Base-by-base conservation (phyloP, 306 rosid species). In the Quercus cerris region DNA sequence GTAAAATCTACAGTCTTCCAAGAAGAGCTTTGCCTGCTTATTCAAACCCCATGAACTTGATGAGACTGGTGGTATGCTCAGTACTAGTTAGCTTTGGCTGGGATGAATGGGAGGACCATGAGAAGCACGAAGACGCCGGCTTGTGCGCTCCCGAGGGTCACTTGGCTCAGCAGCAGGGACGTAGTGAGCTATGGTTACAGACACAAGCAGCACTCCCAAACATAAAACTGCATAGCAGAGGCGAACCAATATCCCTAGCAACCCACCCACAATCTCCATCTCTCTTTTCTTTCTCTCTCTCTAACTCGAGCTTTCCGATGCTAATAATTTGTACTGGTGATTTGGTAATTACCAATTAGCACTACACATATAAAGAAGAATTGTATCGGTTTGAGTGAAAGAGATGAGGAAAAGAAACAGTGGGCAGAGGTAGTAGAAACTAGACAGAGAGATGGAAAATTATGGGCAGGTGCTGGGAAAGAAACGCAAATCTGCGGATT, bases 141-240 rank as follows among this genome's bases (percentile, higher is more conserved):
- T 52, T 75, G 67, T 77, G 19, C 81, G 55, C 23, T 75, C 69
- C 17, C 55, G 66, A 14, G 61, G 75, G 59, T 62, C 15, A 17
- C 25, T 28, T 9, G 52, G 73, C 51, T 61, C 71, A 2, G n/a
- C 52, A 30, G 56, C 59, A 18, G 23, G 17, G 5, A 76, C 82
- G 51, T 46, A 83, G 81, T 74, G 87, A 72, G 71, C 71, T 5
- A 85, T 54, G 6, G 81, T 73, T 33, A 76, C 81, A 31, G 74
- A 64, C 20, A 88, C 31, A 70, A 85, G 80, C 19, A 81, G 31
- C 35, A 88, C 84, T 35, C 87, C 86, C 75, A 88, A 68, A 33
- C 87, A 88, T 81, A 85, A 8, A n/a, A 85, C 81, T 3, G 89
- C 89, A 31, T 83, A 87, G 78, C 80, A 85, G 13, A 69, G 87